Evolutionary conservation across 352 stramenopile species (phyloP), one percentile per base, ranked within the genome.

Genomic region (Pythium vanterpoolii): DNA sequence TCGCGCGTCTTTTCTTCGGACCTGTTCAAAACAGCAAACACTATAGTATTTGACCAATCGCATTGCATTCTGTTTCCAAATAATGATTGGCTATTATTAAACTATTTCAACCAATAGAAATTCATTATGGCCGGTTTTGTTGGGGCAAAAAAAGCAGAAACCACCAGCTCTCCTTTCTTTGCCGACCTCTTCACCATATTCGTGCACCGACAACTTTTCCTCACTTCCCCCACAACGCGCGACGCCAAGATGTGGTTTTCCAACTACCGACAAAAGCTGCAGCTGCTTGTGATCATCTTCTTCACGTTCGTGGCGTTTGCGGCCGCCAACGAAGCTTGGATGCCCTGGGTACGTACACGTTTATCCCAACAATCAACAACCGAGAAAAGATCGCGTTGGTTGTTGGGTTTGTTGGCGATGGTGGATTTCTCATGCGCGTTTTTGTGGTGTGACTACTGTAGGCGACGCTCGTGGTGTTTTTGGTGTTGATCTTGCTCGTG

Each of bases 221-320:
- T 47, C 28, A 46, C 40, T 42, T 24, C 23, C 8, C 26, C 31
- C 4, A 21, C 9, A 16, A 42, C 34, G 34, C 11, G 4, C 9
- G 34, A 27, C 48, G 21, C 48, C 46, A 66, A 19, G 56, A 90
- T 85, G 78, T 90, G 79, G 81, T 86, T 92, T 66, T 86, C 72
- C 52, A 86, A 78, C 62, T 76, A 80, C 51, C 76, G 80, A 68
- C 83, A 93, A 73, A 83, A 80, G 69, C 69, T 90, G 48, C 80
- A 90, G 77, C 70, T 89, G 60, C 66, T 89, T n/a, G 43, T 93
- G 44, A 90, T 93, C 64, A 46, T 83, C 28, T 93, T 90, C 79
- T 93, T 90, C 66, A 85, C 74, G 63, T 89, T 93, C 52, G 64
- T 93, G 44, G 77, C 83, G n/a, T 90, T 93, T 39, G 81, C 73